Base-by-base conservation (phyloP, 176 grass and related monocot genomes). In the Areca catechu region DNA sequence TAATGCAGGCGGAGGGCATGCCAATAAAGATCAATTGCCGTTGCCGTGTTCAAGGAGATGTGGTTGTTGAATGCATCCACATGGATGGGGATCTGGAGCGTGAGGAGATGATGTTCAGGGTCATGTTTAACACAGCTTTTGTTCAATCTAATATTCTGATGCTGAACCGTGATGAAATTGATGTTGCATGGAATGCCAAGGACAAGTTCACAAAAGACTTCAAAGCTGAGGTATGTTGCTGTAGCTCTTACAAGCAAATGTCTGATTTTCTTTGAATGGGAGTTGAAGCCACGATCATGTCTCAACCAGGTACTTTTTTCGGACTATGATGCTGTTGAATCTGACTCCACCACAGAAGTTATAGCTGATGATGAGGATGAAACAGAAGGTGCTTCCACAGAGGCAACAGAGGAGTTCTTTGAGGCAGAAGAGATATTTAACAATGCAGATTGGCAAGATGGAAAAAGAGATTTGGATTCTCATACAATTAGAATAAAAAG, bases 121-220 rank as follows among this genome's bases (percentile, higher is more conserved):
- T 82, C 61, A 88, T 88, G 84, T 69, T 88, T 55, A 82, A 82
- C 66, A 88, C 79, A 20, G 67, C 69, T 28, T 88, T 88, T 76
- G 24, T 82, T 28, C 50, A 60, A 56, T 88, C 79, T 37, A 82
- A 82, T 56, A 72, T 82, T 65, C 15, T 69, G 19, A 55, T 49
- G 16, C 68, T 88, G 49, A 79, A 60, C 15, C 51, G 67, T 23
- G 84, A 88, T 18, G 79, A 88, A 20, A 62, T 82, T 60, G 84
- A 88, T 73, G 52, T 79, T 61, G 50, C 51, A 57, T 82, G 79
- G 75, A 75, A 70, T n/a, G 10, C 54, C 5, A 60, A 53, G 51
- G 76, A 59, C 50, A 67, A 67, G 30, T 51, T 88, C 57, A 56
- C 68, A 48, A 56, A 79, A 52, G 75, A 76, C 58, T 88, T 88